These are phyloP conservation scores for Butyriboletus appendiculatus DNA, from an alignment of 1,284 basidiomycete species.

Conservation along the genomic window DNA sequence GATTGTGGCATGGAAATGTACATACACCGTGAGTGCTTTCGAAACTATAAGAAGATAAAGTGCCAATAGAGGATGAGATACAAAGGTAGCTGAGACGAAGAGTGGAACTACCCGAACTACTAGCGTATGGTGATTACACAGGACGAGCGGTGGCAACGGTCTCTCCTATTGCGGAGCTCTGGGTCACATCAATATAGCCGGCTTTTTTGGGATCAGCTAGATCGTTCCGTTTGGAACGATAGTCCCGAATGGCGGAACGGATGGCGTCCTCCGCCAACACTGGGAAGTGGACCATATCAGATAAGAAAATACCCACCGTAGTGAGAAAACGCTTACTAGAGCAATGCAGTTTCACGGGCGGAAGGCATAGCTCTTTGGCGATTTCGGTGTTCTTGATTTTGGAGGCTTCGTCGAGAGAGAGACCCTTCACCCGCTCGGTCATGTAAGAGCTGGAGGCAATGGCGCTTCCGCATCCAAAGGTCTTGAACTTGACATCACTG, in stretches of 20 bases:
- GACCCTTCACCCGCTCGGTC: conserved; percentile 97
- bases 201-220: conserved; percentile 51
- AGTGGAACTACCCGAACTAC: background rate
- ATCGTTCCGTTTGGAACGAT: conserved; percentile 74
- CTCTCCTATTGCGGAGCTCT: conserved; percentile 64
- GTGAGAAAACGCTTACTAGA: conserved; percentile 58
- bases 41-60: conserved; percentile 15
- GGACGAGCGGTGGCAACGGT: conserved; percentile 68
- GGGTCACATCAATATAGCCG: conserved; percentile 78
- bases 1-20: conserved; percentile 17
- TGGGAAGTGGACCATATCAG: conserved; percentile 23
- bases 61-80: conserved; percentile 15
- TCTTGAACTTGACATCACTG: conserved; percentile 99
- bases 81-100: conserved; percentile 1
- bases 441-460: conserved; percentile 97
- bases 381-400: conserved; percentile 99
- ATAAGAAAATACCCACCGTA: conserved; percentile 10
- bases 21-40: conserved; percentile 10
- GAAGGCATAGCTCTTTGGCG: conserved; percentile 93
- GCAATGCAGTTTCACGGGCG: conserved; percentile 95
- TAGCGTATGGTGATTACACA: conserved; percentile 34
- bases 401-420: conserved; percentile 92
- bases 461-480: conserved; percentile 95
- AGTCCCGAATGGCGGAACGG: conserved; percentile 92
- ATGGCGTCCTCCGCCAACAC: conserved; percentile 99